These are phyloP conservation scores for Gaeumannomyces tritici DNA, from an alignment of 2,329 filamentous ascomycete species.

Conservation along the genomic window DNA sequence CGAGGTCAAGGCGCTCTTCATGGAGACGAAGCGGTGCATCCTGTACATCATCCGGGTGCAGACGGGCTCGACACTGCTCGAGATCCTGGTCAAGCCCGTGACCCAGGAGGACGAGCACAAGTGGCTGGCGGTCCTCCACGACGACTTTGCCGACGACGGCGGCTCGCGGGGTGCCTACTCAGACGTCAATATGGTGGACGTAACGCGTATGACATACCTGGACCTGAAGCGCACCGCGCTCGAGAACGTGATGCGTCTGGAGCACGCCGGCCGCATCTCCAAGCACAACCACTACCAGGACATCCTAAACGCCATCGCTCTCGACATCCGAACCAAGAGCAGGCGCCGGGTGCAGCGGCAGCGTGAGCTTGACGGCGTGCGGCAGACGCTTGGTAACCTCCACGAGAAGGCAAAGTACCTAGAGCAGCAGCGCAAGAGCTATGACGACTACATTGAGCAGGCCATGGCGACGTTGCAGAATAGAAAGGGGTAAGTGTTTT, in stretches of 20 bases:
- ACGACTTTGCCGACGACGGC: slow-evolving; percentile 65
- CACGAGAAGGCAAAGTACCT: slow-evolving; percentile 85
- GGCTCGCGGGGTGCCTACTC: slow-evolving; percentile 78
- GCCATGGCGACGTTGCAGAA: slow-evolving; percentile 95
- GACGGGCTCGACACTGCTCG: slow-evolving; percentile 81
- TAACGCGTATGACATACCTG: slow-evolving; percentile 80
- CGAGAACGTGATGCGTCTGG: slow-evolving; percentile 86
- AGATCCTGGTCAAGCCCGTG: slow-evolving; percentile 89
- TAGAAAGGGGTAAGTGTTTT: slow-evolving; percentile 68
- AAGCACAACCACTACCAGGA: slow-evolving; percentile 91
- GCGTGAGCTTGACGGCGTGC: slow-evolving; percentile 78
- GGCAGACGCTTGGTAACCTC: slow-evolving; percentile 63
- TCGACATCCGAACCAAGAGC: slow-evolving; percentile 96
- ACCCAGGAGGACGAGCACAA: slow-evolving; percentile 78
- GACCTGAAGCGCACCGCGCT: slow-evolving; percentile 88
- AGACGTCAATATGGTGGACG: slow-evolving; percentile 79
- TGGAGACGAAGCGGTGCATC: slow-evolving; percentile 96
- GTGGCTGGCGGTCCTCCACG: slow-evolving; percentile 72
- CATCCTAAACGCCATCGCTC: slow-evolving; percentile 90
- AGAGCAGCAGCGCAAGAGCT: slow-evolving; percentile 90
- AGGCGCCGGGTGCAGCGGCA: slow-evolving; percentile 84
- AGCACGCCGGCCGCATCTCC: slow-evolving; percentile 81
- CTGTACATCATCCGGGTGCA: slow-evolving; percentile 97
- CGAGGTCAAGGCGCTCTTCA: slow-evolving; percentile 84
- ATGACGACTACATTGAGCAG: slow-evolving; percentile 98